Evolutionary conservation across 371 early-diverging fungal genomes (phyloP).

Genomic region (Syncephalastrum contaminatum): DNA sequence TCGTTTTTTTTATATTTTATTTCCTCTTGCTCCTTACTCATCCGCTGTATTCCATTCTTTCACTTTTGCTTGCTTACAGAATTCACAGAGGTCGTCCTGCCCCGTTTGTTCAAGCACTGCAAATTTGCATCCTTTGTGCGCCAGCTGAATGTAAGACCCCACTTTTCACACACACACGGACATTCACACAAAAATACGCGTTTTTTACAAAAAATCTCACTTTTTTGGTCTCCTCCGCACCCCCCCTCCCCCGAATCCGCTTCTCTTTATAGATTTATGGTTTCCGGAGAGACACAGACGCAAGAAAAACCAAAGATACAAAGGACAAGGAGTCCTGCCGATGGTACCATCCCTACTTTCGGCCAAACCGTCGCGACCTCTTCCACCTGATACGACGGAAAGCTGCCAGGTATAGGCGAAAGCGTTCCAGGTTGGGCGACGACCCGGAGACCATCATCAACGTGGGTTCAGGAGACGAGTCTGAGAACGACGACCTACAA

Average conservation of each 20-base stretch:
- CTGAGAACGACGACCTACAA: constrained; percentile 19
- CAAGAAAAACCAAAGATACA: constrained; percentile 53
- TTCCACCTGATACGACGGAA: constrained; percentile 51
- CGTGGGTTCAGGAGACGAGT: constrained; percentile 35
- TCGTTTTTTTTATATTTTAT: constrained; percentile 10
- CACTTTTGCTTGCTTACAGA: constrained; percentile 20
- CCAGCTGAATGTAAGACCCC: constrained; percentile 46
- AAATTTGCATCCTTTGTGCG: constrained; percentile 59
- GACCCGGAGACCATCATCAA: constrained; percentile 42
- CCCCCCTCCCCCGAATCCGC: not conserved
- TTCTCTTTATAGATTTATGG: constrained; percentile 45
- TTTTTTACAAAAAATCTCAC: not conserved
- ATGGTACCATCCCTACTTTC: constrained; percentile 52
- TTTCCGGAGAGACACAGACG: constrained; percentile 56
- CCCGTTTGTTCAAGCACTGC: constrained; percentile 53
- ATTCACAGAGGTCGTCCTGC: constrained; percentile 50
- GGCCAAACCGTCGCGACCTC: constrained; percentile 46
- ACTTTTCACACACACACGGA: not conserved
- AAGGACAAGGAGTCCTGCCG: constrained; percentile 51
- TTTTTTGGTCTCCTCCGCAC: not conserved
- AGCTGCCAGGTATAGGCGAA: constrained; percentile 39
- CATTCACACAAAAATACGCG: not conserved
- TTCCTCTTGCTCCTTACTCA: not conserved
- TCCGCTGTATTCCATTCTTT: not conserved
- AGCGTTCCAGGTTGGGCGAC: constrained; percentile 22